Evolutionary conservation across 139 green algal genomes (phyloP).

Genomic region (Micractinium sp.): DNA sequence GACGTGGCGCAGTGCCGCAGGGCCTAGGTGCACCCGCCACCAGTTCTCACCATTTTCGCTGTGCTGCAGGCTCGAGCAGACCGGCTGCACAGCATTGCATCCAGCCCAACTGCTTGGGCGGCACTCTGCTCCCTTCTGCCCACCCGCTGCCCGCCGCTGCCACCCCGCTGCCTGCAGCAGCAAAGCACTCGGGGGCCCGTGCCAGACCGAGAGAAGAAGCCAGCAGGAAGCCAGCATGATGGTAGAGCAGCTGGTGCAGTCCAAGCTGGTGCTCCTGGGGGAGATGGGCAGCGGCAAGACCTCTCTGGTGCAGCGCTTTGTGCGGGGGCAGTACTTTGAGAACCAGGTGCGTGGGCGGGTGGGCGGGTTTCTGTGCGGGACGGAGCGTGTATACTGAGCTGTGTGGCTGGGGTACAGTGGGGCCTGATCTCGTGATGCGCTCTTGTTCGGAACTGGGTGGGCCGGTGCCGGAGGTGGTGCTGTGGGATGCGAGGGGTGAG

Average conservation of each 20-base stretch:
- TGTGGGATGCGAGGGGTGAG: no score
- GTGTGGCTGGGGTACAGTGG: no score
- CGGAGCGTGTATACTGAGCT: no score
- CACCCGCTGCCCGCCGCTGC: no score
- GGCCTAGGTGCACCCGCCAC: no score
- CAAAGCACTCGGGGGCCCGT: neutral
- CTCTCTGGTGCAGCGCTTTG: constrained; percentile 94
- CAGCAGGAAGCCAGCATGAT: neutral
- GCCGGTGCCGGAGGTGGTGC: no score
- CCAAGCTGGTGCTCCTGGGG: constrained; percentile 94
- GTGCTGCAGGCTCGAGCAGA: no score
- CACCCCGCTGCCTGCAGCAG: neutral
- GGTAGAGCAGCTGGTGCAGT: constrained; percentile 50
- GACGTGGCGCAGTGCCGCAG: no score
- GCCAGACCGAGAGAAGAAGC: neutral
- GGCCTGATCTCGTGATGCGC: no score
- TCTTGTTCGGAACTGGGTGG: no score
- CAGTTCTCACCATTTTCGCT: no score
- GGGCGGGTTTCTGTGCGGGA: neutral
- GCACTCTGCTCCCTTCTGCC: neutral
- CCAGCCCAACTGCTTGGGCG: neutral
- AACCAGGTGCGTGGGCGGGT: constrained; percentile 82
- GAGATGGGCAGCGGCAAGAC: constrained; percentile 98
- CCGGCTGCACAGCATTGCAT: neutral
- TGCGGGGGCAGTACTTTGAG: constrained; percentile 98